Evolutionary conservation across 2,329 filamentous ascomycete genomes (phyloP), one percentile per base, ranked within the genome.

Genomic region (Penicillium glabrum): DNA sequence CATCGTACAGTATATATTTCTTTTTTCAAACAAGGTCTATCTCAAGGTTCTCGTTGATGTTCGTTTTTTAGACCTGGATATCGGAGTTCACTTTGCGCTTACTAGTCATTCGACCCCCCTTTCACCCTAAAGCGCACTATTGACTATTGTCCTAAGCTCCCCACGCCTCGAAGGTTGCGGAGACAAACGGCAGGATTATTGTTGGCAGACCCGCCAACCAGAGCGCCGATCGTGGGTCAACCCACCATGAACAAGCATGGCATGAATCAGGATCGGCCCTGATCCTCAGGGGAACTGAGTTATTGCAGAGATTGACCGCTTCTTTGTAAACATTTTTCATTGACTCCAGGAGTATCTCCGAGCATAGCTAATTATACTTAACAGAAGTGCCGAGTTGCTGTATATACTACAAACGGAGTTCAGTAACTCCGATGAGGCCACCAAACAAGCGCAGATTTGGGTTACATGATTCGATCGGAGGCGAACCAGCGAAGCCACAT

Each of bases 101-200:
- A 41, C 3, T 41, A 11, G 19, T 41, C 39, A 23, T 41, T 19
- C 19, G 9, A 41, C 19, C 39, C 19, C 39, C 39, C 37, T 23
- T 21, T 41, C 10, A 23, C 39, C 39, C 39, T 41, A 41, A 41
- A 23, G 7, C 39, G 39, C 39, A 41, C 39, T 41, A 46, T 37
- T 24, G 31, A 50, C 23, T 50, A 29, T 41, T 29, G 47, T 41
- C 27, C 35, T 21, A 33, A 50, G 47, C 23, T 41, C 35, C 24
- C 33, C 47, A 19, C n/a, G 10, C n/a, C n/a, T 7, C 31, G 31
- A 26, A 41, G 53, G 53, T 55, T 56, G 48, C 47, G 53, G 53
- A 56, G 53, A 47, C 43, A 51, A 23, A 56, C 53, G 53, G 47
- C 27, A 50, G 26, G 45, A 43, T 33, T 43, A 56, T 50, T 50